Evolutionary conservation across 768 basidiomycete species (phyloP), one percentile per base, ranked within the genome.

Genomic region (Rhodotorula sphaerocarpa): DNA sequence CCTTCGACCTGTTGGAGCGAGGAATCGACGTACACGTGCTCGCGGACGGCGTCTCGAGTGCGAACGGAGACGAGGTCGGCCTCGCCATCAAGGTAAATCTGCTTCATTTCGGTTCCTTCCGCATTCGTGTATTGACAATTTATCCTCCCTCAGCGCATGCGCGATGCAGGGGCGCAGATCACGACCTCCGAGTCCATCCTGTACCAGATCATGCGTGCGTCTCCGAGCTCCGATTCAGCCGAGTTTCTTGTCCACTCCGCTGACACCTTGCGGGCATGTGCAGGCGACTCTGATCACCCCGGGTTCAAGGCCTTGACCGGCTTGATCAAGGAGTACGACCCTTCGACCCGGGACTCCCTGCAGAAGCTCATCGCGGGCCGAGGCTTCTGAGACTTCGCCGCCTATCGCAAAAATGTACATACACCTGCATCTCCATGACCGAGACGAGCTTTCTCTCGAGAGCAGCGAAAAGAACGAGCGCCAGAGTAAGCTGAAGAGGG

Each of bases 21-120:
- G 62, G 57, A 3, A 52, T 55, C 31, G 60, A 61, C 45, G 57
- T 59, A 2, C 59, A 57, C 59, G 59, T 57, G 20, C 45, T 66
- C 28, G 88, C 86, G 3, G 90, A 95, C 71, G 89, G 84, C 21
- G 84, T 92, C 21, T 89, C 87, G 4, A 87, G 85, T 34, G 84
- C 82, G 68, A 88, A 90, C 75, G 79, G 79, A 50, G 85, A 85
- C 65, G 91, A 95, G 73, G 79, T 90, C 0, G 83, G 85, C 20
- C 77, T 85, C 67, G 88, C 90, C 0, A 77, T 90, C 42, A 83
- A 60, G 43, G 69, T 67, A 20, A 12, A 12, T 16, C 36, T 9
- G 36, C 36, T n/a, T n/a, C n/a, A n/a, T n/a, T n/a, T n/a, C n/a
- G n/a, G n/a, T 12, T 48, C n/a, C 48, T 33, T 36, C n/a, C 23